Conservation (phyloP, 169 alveolate species). For the Cyclospora cayetanensis region DNA sequence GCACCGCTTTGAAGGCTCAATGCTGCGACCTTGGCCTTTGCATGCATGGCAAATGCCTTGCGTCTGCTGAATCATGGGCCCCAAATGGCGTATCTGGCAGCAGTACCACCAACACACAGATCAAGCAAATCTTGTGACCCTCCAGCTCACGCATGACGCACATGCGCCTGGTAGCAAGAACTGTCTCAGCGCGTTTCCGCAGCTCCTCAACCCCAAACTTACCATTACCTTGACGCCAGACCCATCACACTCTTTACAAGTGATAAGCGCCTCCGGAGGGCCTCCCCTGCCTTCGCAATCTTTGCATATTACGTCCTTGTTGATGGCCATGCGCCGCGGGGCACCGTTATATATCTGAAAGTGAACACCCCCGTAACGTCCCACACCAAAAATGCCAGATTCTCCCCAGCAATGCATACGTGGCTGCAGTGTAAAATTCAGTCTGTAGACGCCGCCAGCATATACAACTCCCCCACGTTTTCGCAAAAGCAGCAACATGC, state of each 20-base stretch:
- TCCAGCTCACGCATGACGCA: neutral
- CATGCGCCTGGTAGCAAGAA: too few relatives aligned
- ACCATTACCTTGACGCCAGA: slow-evolving; percentile 81
- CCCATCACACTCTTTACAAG: slow-evolving; percentile 97
- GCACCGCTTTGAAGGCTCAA: slow-evolving; percentile 91
- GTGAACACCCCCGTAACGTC: neutral
- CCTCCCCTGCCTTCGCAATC: slow-evolving; percentile 98
- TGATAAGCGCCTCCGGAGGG: slow-evolving; percentile 90
- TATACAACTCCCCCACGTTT: slow-evolving; percentile 63
- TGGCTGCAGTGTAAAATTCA: neutral
- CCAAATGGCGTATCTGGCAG: slow-evolving; percentile 69
- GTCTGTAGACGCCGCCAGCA: slow-evolving; percentile 65
- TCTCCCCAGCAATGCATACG: neutral
- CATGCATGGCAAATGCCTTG: slow-evolving; percentile 90
- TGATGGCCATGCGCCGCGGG: slow-evolving; percentile 92
- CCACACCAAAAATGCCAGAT: neutral
- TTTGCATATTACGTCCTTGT: slow-evolving; percentile 93
- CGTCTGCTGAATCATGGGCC: slow-evolving; percentile 83
- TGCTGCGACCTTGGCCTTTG: slow-evolving; percentile 88
- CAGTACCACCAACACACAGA: neutral
- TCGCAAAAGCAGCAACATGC: neutral
- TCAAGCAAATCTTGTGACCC: neutral
- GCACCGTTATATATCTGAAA: slow-evolving; percentile 93
- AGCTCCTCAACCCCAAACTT: too few relatives aligned
- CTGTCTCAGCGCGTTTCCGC: too few relatives aligned